Base-by-base conservation (phyloP, 169 alveolate species). In the Plasmodium gonderi region DNA sequence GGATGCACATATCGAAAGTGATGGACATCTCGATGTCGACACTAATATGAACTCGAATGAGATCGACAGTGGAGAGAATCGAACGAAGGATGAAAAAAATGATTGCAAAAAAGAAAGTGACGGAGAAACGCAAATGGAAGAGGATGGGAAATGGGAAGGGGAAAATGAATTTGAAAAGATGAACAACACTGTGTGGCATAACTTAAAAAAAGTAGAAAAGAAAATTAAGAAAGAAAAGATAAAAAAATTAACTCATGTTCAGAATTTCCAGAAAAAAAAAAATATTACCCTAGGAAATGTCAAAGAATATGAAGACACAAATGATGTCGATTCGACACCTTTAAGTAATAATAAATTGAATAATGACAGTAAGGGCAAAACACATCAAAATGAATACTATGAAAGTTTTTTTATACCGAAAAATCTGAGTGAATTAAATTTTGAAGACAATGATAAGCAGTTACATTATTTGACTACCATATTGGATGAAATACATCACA, bases 351-450 rank as follows among this genome's bases (percentile, higher is more conserved):
- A 47, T n/a, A 23, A 38, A 64, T 17, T 23, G 23, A 12, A 42
- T 33, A 64, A 11, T 7, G 38, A 14, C n/a, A 31, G 3, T 14
- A 23, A 65, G 7, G 72, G 72, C 20, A 33, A 38, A 42, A 38
- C 42, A 64, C 12, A 40, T 65, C 8, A 23, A 45, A 72, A 45
- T 51, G 92, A 69, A 83, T 83, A 83, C 44, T 83, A 69, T 60
- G 92, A 83, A 83, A 69, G 65, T 29, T 83, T 83, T 74, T 83
- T 74, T 69, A 82, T 82, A 12, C 92, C 92, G 17, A 68, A 72
- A 6, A 82, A 82, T 82, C 64, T 82, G 42, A 82, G 40, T 42
- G 92, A 82, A 49, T 36, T 17, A 8, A 82, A 82, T 68, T 82
- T 69, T 51, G 38, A 72, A 40, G 92, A 82, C 26, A 82, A 82